Evolutionary conservation across 306 rosid genomes (phyloP), one percentile per base, ranked within the genome.

Genomic region (Urtica urens): DNA sequence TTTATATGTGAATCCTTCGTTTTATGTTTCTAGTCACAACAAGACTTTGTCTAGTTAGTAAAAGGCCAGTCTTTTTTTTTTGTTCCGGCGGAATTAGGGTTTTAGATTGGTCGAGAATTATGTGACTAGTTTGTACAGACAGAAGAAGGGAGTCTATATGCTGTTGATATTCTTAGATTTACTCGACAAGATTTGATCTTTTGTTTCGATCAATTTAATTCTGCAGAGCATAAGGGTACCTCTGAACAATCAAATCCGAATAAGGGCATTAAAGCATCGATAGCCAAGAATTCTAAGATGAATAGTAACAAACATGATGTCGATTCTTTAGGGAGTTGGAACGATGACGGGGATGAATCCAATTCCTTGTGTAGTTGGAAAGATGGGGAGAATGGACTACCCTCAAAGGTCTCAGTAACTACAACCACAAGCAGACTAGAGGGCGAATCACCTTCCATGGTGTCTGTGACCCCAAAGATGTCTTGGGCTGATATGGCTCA

Each of bases 401-500:
- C 66, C 28, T 72, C 67, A 59, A 43, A 49, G 12, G 46, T 23
- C 10, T 49, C 43, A 5, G 78, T 53, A 34, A 53, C 63, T 46
- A 60, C 76, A 22, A 54, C 55, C 0, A n/a, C n/a, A n/a, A 51
- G 69, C n/a, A 64, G 40, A 9, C 39, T 22, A 19, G 30, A 19
- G 7, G 16, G 51, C 12, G 71, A 58, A 21, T 53, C 72, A 3
- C 54, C 31, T 22, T 10, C 49, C 8, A 12, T 60, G 16, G 77
- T 38, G 68, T 46, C 71, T 12, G 63, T 69, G 4, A 52, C 34
- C 31, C 56, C 55, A 27, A 73, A 83, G 6, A 61, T 73, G 74
- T 86, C 86, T n/a, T 92, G 99, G 99, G 99, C 99, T 2, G 99
- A 92, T 57, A 92, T 92, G 94, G 94, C 78, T 2, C 94, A 81